These are phyloP conservation scores for Shiraia bambusicola DNA, from an alignment of 2,329 filamentous ascomycete genomes.

Conservation along the genomic window DNA sequence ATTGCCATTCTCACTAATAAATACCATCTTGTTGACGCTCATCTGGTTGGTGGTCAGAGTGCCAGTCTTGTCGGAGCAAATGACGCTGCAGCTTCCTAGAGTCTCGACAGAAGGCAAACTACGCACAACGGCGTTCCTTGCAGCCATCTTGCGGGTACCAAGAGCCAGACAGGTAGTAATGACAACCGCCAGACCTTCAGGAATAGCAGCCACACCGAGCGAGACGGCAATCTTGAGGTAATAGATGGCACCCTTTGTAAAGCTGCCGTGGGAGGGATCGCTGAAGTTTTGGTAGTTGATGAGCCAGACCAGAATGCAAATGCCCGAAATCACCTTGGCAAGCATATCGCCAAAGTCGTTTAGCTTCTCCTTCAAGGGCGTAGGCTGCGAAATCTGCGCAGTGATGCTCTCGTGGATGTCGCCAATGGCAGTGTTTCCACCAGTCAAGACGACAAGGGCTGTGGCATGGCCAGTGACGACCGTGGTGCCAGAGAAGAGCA, in stretches of 20 bases:
- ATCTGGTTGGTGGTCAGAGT: constrained; percentile 99
- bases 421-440: constrained; percentile 88
- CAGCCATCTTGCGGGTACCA: constrained; percentile 97
- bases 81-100: constrained; percentile 96
- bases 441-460: constrained; percentile 87
- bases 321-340: constrained; percentile 97
- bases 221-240: constrained; percentile 99
- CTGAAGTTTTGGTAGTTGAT: constrained; percentile 98
- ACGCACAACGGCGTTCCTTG: constrained; percentile 95
- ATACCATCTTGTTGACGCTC: constrained; percentile 93
- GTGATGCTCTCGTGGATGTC: constrained; percentile 99
- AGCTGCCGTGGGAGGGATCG: constrained; percentile 88
- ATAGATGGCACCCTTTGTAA: constrained; percentile 97
- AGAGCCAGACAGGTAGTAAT: constrained; percentile 98
- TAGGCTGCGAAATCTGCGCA: constrained; percentile 95
- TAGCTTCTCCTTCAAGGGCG: constrained; percentile 95
- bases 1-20: constrained; percentile 71
- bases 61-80: constrained; percentile 99
- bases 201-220: constrained; percentile 94
- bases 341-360: constrained; percentile 96
- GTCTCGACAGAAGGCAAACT: constrained; percentile 97
- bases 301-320: constrained; percentile 94
- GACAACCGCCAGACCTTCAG: constrained; percentile 94
- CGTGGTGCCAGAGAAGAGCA: constrained; percentile 97
- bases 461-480: constrained; percentile 92